Base-by-base conservation (phyloP, 140 eudicot species). In the Flaveria floridana region DNA sequence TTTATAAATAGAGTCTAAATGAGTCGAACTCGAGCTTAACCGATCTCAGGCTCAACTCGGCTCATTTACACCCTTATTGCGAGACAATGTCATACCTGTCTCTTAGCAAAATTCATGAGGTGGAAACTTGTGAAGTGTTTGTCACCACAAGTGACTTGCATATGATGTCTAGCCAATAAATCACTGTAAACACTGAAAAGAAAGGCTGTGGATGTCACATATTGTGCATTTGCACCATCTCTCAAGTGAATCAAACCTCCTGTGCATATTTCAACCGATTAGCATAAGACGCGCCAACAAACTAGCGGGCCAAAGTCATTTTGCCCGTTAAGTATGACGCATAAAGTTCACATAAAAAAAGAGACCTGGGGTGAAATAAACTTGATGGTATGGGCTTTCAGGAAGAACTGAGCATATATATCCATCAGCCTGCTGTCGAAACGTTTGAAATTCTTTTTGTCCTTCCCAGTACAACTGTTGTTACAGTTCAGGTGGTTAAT, bases 151-250 rank as follows among this genome's bases (percentile, higher is more conserved):
- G 51, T 39, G 63, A 87, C 89, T 48, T 59, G 42, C 76, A 71
- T 79, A 19, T 81, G 77, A 81, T 89, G 34, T 57, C 30, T 83
- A 20, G 85, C 86, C 2, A 92, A 85, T 21, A 85, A 11, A 67
- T 92, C 97, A 48, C 91, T 81, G 21, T 92, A 92, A 7, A 85
- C 81, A 47, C 88, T 89, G 56, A 92, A 80, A 8, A 87, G 77
- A 61, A 92, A 81, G 16, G 96, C 85, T 0, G 95, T 68, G 61
- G 85, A 78, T 3, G 97, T 92, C 6, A 87, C 97, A 23, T 92
- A 89, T 61, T 92, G 97, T 8, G 88, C 15, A 73, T 92, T 92
- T 57, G 97, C 97, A 28, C 97, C 97, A 51, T 91, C 96, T 83
- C 97, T 89, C 7, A 89, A 70, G 79, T 87, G 85, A 65, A 92